Base-by-base conservation (phyloP, 2,329 filamentous ascomycete genomes). In the Colletotrichum musicola region DNA sequence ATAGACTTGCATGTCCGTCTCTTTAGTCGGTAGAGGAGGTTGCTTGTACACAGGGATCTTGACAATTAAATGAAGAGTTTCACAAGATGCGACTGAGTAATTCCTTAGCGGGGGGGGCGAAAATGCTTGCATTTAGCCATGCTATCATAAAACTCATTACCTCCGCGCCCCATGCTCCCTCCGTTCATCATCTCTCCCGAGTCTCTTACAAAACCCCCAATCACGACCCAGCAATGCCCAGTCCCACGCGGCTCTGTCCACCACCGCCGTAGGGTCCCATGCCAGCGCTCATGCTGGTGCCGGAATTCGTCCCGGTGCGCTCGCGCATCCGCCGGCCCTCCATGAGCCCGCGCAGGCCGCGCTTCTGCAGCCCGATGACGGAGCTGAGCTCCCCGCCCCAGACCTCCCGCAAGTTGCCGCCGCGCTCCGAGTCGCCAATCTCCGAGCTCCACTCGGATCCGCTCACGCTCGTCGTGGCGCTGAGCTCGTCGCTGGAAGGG, bases 331-430 rank as follows among this genome's bases (percentile, higher is more conserved):
- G 86, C 51, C 95, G 85, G 4, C 95, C 95, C 79, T 98, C 96
- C 96, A 99, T 98, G 73, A 99, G 80, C 0, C 96, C 96, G 68
- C 95, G 86, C 42, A 99, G 80, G 0, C 96, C 96, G 62, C 96
- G 87, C 83, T 99, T 99, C 83, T 99, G 96, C 72, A 99, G 78
- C 0, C 96, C 96, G 73, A 99, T 97, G 3, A 98, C 95, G 56
- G 93, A 93, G 81, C 93, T 95, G 40, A 95, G 80, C 82, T 97
- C 89, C 66, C 92, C 90, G 75, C 87, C 83, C 95, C 96, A 99
- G 0, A 95, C 84, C 72, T 94, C 92, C 14, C 88, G 81, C 74
- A 80, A 25, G 22, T 25, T 73, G 77, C 80, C 72, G 68, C 79
- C 81, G 72, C 80, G 80, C 69, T 87, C 84, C 16, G 80, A 83